Percentiles rank a stretch among this genome's conserved stretches.
These are phyloP conservation scores for Fusarium neocosmosporiellum DNA, from an alignment of 2,329 filamentous ascomycete species.

Conservation along the genomic window DNA sequence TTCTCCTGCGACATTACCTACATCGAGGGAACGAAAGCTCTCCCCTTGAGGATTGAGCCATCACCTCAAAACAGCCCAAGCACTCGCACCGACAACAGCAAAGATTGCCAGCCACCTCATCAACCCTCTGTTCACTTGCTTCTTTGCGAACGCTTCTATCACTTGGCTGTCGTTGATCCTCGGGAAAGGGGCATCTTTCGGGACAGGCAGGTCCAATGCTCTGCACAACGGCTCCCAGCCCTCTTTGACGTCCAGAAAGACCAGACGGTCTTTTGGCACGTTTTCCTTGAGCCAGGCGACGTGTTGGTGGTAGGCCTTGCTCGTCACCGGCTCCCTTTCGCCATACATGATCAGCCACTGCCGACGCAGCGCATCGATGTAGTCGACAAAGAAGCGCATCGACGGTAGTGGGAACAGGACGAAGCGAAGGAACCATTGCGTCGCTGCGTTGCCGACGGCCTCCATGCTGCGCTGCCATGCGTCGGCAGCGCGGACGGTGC, in stretches of 20 bases:
- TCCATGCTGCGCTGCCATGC: slow-evolving; percentile 35
- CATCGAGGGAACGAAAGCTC: not conserved
- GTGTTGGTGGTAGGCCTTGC: slow-evolving; percentile 14
- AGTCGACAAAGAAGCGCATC: slow-evolving; percentile 22
- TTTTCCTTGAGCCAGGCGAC: slow-evolving; percentile 9
- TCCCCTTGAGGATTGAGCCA: not conserved
- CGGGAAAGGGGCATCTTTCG: not conserved
- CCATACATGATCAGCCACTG: slow-evolving; percentile 13
- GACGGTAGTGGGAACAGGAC: slow-evolving; percentile 28
- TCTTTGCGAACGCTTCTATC: not conserved
- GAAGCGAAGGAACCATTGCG: slow-evolving; percentile 29
- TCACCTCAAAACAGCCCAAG: not conserved
- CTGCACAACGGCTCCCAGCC: slow-evolving; percentile 50
- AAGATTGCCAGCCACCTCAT: not conserved
- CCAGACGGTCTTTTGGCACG: slow-evolving; percentile 40
- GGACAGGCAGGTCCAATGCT: slow-evolving; percentile 35
- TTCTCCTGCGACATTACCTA: not conserved
- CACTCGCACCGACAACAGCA: not conserved
- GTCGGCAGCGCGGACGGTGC: slow-evolving; percentile 31
- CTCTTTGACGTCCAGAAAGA: slow-evolving; percentile 41
- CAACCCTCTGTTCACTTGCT: not conserved
- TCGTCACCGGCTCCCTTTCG: slow-evolving; percentile 3
- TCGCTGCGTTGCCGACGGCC: not conserved
- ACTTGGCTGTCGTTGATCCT: not conserved
- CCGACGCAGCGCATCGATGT: slow-evolving; percentile 13